These are phyloP conservation scores for Erysimum cheiranthoides DNA, from an alignment of 345 rosid genomes.

Conservation along the genomic window DNA sequence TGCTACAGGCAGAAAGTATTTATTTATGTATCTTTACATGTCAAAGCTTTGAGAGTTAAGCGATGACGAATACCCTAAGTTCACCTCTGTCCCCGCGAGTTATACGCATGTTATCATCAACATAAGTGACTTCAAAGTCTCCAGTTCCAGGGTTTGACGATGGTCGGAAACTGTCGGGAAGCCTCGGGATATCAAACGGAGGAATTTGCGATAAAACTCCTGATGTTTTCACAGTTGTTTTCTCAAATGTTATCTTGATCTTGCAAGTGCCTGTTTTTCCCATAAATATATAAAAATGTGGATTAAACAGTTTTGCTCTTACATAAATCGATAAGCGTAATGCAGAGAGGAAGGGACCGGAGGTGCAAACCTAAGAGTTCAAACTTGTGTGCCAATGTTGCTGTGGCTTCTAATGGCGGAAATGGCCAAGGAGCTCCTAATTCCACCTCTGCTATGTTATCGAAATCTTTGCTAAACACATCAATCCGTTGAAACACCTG, in stretches of 20 bases:
- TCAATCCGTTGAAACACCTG: constrained; percentile 97
- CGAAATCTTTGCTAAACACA: constrained; percentile 80
- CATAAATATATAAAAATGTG: not conserved
- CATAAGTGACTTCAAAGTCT: constrained; percentile 80
- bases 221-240: constrained; percentile 75
- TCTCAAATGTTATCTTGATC: constrained; percentile 75
- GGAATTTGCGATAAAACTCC: constrained; percentile 83
- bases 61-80: constrained; percentile 75
- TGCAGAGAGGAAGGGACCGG: not conserved
- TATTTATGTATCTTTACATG: not conserved
- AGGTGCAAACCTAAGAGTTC: constrained; percentile 69
- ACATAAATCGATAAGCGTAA: not conserved
- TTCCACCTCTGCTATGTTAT: constrained; percentile 85
- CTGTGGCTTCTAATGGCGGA: constrained; percentile 73
- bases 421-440: constrained; percentile 94
- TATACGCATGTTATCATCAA: constrained; percentile 69
- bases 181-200: constrained; percentile 70
- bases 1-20: not conserved
- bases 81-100: constrained; percentile 92
- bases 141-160: constrained; percentile 68
- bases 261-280: constrained; percentile 62
- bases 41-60: constrained; percentile 41
- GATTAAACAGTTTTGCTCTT: not conserved
- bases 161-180: constrained; percentile 78
- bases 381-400: constrained; percentile 89